Evolutionary conservation across 192 early-diverging fungal genomes (phyloP).

Genomic region (Oehlia diaphana): DNA sequence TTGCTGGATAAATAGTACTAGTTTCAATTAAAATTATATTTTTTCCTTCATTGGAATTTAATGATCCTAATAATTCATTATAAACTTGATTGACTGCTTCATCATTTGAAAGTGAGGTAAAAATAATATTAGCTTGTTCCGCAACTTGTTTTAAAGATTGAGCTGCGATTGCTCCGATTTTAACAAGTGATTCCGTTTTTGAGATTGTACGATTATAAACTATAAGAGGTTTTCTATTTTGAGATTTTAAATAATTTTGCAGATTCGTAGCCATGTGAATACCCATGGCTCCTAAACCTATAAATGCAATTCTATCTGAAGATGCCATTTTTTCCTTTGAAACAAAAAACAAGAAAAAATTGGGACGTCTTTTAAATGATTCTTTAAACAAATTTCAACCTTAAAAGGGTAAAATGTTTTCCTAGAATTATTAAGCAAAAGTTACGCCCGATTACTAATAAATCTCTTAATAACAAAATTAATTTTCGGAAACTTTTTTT

Average conservation of each 20-base stretch:
- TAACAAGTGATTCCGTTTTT: conserved; percentile 43
- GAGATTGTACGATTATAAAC: conserved; percentile 65
- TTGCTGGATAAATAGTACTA: conserved; percentile 57
- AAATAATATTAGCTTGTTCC: conserved; percentile 53
- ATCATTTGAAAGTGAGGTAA: conserved; percentile 63
- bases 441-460: too few species aligned
- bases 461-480: too few species aligned
- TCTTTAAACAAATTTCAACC: too few species aligned
- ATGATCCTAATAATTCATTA: conserved; percentile 38
- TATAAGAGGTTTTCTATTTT: conserved; percentile 38
- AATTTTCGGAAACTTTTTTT: too few species aligned
- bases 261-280: conserved; percentile 63
- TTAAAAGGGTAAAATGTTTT: too few species aligned
- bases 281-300: conserved; percentile 28
- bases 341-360: too few species aligned
- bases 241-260: conserved; percentile 43
- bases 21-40: conserved; percentile 56
- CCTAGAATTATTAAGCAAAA: too few species aligned
- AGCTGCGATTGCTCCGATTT: conserved; percentile 43
- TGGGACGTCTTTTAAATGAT: too few species aligned
- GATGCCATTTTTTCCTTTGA: neutral
- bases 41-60: conserved; percentile 6
- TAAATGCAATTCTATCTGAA: conserved; percentile 15
- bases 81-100: conserved; percentile 51
- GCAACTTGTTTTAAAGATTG: conserved; percentile 43